phyloP scores from a whole-genome alignment of 768 basidiomycete species.

The Clavaria fumosa region DNA sequence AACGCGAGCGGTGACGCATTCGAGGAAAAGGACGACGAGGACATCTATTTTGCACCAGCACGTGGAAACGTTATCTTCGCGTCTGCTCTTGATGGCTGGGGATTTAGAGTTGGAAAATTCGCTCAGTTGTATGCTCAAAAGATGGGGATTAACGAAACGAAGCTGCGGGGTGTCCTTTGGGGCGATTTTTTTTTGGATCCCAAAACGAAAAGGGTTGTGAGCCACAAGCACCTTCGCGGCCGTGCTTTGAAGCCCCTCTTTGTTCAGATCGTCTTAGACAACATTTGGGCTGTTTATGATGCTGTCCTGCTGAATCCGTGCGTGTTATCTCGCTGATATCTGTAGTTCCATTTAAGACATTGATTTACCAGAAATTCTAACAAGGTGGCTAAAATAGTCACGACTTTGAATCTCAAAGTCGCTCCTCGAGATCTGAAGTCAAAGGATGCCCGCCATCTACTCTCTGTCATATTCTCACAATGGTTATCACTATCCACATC shows the following conservation, averaged over 20 bases:
- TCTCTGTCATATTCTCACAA: conserved; percentile 80
- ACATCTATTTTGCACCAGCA: conserved; percentile 94
- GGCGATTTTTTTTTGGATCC: conserved; percentile 96
- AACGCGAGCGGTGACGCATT: conserved; percentile 49
- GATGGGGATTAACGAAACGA: conserved; percentile 79
- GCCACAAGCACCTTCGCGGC: conserved; percentile 78
- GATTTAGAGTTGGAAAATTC: conserved; percentile 87
- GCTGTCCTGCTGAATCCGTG: conserved; percentile 80
- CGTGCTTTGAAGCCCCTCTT: conserved; percentile 86
- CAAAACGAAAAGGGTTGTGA: conserved; percentile 86
- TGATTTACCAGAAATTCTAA: conserved; percentile 56
- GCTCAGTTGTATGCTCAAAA: conserved; percentile 85
- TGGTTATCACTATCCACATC: conserved; percentile 93
- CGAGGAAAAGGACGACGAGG: conserved; percentile 94
- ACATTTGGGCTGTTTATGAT: conserved; percentile 95
- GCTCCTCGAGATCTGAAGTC: conserved; percentile 79
- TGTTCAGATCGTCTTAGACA: conserved; percentile 94
- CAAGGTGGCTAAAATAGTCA: conserved; percentile 78
- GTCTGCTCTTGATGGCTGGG: conserved; percentile 94
- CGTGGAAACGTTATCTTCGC: conserved; percentile 94
- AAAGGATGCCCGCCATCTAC: conserved; percentile 75
- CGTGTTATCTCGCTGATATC: conserved; percentile 20
- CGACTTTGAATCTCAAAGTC: conserved; percentile 68
- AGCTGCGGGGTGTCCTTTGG: conserved; percentile 80
- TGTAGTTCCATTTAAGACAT: conserved; percentile 9